Conservation (phyloP, 129 eudicot genomes). For the Heracleum sosnowskyi region DNA sequence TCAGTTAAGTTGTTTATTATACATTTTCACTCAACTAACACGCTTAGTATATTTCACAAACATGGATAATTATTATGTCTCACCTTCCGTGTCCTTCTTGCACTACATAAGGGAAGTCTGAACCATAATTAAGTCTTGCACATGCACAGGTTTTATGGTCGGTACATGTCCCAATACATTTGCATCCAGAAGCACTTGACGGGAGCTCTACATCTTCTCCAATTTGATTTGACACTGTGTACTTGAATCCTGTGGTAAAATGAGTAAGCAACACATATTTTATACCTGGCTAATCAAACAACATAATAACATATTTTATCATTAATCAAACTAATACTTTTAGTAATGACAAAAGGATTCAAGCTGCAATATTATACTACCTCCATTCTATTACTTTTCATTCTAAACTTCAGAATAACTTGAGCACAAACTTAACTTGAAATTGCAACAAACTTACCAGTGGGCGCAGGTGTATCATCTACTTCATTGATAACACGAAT, state of each 20-base stretch:
- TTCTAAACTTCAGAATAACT: too few relatives aligned
- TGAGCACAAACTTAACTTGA: too few relatives aligned
- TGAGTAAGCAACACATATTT: neutral
- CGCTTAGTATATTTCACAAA: neutral
- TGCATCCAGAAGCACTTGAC: neutral
- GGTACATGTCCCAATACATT: neutral
- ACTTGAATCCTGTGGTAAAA: neutral
- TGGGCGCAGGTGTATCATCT: neutral
- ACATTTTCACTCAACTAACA: too few relatives aligned
- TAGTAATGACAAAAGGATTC: too few relatives aligned
- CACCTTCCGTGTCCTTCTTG: neutral
- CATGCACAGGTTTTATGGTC: neutral
- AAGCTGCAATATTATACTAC: too few relatives aligned
- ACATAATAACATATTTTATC: neutral
- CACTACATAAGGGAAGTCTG: neutral
- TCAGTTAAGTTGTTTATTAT: too few relatives aligned
- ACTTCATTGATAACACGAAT: conserved; percentile 2
- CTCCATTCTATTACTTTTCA: too few relatives aligned
- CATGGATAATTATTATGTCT: too few relatives aligned
- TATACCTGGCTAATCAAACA: neutral
- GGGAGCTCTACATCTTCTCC: neutral
- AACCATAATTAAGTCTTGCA: conserved; percentile 2
- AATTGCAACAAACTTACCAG: too few relatives aligned
- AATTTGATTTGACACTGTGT: neutral
- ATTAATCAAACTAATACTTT: too few relatives aligned